These are phyloP conservation scores for Cicer pinnatifidum DNA, from an alignment of 306 rosid species.

Conservation along the genomic window DNA sequence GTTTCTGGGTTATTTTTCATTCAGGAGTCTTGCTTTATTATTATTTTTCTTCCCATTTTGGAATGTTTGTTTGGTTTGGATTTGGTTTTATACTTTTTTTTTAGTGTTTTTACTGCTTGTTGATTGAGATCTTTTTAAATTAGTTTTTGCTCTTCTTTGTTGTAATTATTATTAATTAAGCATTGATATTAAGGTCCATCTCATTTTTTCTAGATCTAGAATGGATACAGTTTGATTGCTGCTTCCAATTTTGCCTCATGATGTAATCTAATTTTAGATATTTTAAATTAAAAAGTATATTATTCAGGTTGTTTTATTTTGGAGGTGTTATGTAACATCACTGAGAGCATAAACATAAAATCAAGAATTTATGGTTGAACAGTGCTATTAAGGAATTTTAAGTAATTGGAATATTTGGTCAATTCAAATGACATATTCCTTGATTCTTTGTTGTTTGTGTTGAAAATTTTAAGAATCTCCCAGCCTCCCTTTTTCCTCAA, in stretches of 20 bases:
- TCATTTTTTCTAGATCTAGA: slow-evolving; percentile 40
- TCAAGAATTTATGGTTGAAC: slow-evolving; percentile 14
- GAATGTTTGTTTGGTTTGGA: slow-evolving; percentile 30
- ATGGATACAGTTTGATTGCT: slow-evolving; percentile 31
- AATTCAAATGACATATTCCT: slow-evolving; percentile 12
- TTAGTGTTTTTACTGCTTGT: neutral
- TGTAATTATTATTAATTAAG: neutral
- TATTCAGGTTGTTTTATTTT: slow-evolving; percentile 31
- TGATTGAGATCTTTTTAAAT: slow-evolving; percentile 1
- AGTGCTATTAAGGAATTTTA: neutral
- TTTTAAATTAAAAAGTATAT: neutral
- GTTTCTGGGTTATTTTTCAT: slow-evolving; percentile 30
- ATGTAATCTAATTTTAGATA: slow-evolving; percentile 2
- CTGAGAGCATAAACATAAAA: neutral
- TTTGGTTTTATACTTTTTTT: slow-evolving; percentile 41
- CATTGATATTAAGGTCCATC: slow-evolving; percentile 16
- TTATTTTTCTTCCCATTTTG: slow-evolving; percentile 4
- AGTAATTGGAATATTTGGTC: slow-evolving; percentile 32
- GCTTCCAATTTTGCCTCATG: slow-evolving; percentile 27
- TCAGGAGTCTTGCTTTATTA: neutral
- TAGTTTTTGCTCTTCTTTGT: neutral
- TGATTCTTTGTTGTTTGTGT: slow-evolving; percentile 20
- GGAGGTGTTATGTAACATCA: slow-evolving; percentile 8
- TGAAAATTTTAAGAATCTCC: slow-evolving; percentile 21
- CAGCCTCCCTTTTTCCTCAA: neutral